A percentile compares a stretch with the other conserved stretches of the same genome.
Evolutionary conservation across 2,329 filamentous ascomycete species (phyloP).

Genomic region (Exophiala xenobiotica): DNA sequence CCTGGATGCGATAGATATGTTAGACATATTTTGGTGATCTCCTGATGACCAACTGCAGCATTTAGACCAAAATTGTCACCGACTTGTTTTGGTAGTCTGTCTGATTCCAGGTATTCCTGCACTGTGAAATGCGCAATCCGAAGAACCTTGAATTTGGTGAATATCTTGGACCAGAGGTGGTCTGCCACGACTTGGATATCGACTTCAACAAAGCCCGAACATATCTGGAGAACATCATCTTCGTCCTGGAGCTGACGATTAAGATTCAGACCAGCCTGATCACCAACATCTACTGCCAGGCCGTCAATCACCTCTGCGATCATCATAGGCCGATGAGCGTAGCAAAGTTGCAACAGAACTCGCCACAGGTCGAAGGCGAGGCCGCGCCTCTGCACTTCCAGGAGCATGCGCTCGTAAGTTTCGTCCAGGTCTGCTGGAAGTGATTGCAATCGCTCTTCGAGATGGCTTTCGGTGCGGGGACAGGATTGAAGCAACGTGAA

Average conservation of each 20-base stretch:
- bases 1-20: no score
- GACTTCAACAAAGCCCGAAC: constrained; percentile 31
- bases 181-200: neutral
- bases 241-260: constrained; percentile 7
- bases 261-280: constrained; percentile 30
- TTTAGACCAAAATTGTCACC: constrained; percentile 33
- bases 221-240: constrained; percentile 30
- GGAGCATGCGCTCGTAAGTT: constrained; percentile 36
- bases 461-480: constrained; percentile 20
- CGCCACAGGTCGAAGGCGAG: neutral
- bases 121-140: constrained; percentile 38
- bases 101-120: constrained; percentile 36
- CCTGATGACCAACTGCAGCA: constrained; percentile 18
- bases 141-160: no score
- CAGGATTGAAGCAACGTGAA: constrained; percentile 25
- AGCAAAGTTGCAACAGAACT: neutral
- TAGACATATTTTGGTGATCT: constrained; percentile 19
- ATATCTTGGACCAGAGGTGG: no score
- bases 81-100: constrained; percentile 23
- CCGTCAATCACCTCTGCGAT: constrained; percentile 32
- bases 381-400: constrained; percentile 23
- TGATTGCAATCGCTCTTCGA: constrained; percentile 30
- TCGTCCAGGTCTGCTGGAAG: constrained; percentile 34
- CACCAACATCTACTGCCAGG: constrained; percentile 30
- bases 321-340: constrained; percentile 26